Conservation (phyloP, 768 basidiomycete genomes). For the Exidia glandulosa region DNA sequence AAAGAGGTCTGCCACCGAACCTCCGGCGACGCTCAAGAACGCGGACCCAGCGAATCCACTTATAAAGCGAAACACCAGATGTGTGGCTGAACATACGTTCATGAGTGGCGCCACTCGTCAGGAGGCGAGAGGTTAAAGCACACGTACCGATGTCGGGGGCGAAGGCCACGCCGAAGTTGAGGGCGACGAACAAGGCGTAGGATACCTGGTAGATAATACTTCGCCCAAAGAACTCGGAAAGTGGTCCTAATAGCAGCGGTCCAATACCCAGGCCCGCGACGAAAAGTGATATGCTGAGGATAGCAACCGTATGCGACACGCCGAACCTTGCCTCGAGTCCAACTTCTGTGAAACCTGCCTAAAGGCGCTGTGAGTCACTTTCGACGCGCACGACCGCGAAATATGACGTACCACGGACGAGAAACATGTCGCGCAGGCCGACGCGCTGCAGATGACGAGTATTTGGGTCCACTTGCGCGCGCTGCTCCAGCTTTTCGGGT, state of each 20-base stretch:
- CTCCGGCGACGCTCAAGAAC: conserved; percentile 55
- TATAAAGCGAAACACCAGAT: conserved; percentile 52
- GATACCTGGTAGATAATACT: conserved; percentile 52
- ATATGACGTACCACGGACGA: conserved; percentile 21
- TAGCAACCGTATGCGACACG: conserved; percentile 41
- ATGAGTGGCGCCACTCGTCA: background rate
- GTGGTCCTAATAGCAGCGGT: conserved; percentile 27
- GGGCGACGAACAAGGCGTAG: conserved; percentile 47
- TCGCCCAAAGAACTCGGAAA: conserved; percentile 52
- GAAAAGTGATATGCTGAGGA: conserved; percentile 37
- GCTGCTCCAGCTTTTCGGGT: background rate
- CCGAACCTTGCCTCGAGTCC: conserved; percentile 43
- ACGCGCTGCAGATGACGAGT: conserved; percentile 6
- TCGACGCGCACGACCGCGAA: background rate
- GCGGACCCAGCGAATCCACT: conserved; percentile 45
- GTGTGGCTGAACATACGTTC: conserved; percentile 32
- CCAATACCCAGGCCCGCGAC: conserved; percentile 26
- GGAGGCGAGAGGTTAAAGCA: too few species aligned
- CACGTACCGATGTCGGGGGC: conserved; percentile 52
- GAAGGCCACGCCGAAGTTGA: conserved; percentile 66
- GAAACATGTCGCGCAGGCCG: conserved; percentile 21
- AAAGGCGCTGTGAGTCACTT: too few species aligned
- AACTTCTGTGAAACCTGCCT: conserved; percentile 55
- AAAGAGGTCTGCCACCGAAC: conserved; percentile 49
- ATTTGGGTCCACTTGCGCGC: background rate